phyloP scores from a whole-genome alignment of 352 stramenopile species.

The Lagenidium giganteum region DNA sequence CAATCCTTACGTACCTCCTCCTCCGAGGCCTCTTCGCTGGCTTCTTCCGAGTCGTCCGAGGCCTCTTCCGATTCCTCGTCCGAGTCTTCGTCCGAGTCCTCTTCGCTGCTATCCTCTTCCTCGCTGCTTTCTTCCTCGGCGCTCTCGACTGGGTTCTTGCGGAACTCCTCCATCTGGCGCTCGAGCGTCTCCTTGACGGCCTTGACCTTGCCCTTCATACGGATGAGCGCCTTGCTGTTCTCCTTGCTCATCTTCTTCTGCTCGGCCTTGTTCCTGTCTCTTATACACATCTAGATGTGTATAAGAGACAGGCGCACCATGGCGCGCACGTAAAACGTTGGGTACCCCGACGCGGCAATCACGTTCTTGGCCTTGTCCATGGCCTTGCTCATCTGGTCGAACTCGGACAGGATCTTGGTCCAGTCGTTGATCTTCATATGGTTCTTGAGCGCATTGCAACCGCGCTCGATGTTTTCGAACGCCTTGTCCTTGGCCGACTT shows the following conservation, averaged over 20 bases:
- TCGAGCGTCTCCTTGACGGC: slow-evolving; percentile 94
- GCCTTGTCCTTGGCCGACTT: slow-evolving; percentile 94
- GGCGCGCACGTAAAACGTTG: slow-evolving; percentile 91
- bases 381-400: slow-evolving; percentile 92
- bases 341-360: slow-evolving; percentile 79
- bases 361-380: slow-evolving; percentile 87
- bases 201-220: slow-evolving; percentile 97
- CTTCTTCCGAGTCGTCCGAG: slow-evolving; percentile 23
- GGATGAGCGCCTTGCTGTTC: slow-evolving; percentile 94
- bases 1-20: too few species aligned
- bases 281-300: slow-evolving; percentile 80
- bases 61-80: slow-evolving; percentile 26
- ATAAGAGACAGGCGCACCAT: slow-evolving; percentile 94
- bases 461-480: slow-evolving; percentile 68
- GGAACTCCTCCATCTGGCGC: slow-evolving; percentile 87
- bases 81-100: slow-evolving; percentile 26
- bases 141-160: slow-evolving; percentile 82
- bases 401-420: slow-evolving; percentile 93
- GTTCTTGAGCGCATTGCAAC: slow-evolving; percentile 76
- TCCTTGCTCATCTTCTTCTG: slow-evolving; percentile 97
- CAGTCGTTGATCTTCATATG: slow-evolving; percentile 96
- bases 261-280: slow-evolving; percentile 94
- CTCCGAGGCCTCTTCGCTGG: slow-evolving; percentile 11
- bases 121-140: slow-evolving; percentile 49
- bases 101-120: slow-evolving; percentile 17